Percentiles rank a stretch among this genome's conserved stretches.
Evolutionary conservation across 176 grass and related monocot species (phyloP).

Genomic region (Chrysopogon serrulatus): DNA sequence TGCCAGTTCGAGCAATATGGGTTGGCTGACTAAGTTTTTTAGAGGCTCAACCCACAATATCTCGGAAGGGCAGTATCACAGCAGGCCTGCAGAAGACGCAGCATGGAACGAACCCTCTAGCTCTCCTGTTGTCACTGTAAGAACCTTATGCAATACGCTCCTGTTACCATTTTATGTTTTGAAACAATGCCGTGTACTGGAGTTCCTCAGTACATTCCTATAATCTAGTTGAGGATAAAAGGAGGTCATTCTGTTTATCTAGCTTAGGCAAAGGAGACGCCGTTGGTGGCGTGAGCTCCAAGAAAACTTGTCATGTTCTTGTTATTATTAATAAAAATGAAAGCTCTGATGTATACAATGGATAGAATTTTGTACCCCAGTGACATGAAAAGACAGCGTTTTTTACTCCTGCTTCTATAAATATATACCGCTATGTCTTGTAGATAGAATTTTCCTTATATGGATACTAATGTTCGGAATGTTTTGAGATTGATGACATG

Average conservation of each 20-base stretch:
- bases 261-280: not conserved
- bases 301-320: not conserved
- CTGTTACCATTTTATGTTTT: not conserved
- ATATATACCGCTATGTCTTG: not conserved
- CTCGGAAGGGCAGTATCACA: slow-evolving; percentile 54
- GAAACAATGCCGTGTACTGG: not conserved
- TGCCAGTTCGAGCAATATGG: slow-evolving; percentile 40
- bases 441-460: not conserved
- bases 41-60: slow-evolving; percentile 73
- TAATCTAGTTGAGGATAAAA: not conserved
- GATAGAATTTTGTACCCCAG: not conserved
- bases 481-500: not conserved
- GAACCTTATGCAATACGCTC: not conserved
- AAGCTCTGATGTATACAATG: not conserved
- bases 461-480: not conserved
- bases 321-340: not conserved
- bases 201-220: not conserved
- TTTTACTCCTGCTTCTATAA: not conserved
- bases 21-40: slow-evolving; percentile 85
- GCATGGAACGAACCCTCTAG: slow-evolving; percentile 46
- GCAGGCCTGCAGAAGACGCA: slow-evolving; percentile 30
- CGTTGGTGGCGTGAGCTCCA: not conserved
- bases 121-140: slow-evolving; percentile 42
- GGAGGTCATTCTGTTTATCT: not conserved
- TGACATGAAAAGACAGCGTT: not conserved